phyloP scores from a whole-genome alignment of 1,284 basidiomycete genomes.

The Sanguinoderma infundibulare region DNA sequence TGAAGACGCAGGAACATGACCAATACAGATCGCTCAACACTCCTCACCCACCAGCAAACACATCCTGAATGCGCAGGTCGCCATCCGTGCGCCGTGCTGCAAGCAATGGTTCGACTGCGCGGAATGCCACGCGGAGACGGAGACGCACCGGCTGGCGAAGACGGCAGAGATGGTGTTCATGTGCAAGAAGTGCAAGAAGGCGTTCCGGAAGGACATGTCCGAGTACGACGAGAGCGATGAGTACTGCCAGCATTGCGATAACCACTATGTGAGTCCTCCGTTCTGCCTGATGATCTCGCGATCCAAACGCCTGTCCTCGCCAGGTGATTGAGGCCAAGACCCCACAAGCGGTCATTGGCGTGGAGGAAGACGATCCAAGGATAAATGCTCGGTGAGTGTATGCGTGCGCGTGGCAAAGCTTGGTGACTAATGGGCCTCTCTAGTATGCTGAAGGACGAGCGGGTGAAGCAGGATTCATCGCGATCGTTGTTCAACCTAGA shows the following conservation, averaged over 20 bases:
- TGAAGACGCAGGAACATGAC: not conserved
- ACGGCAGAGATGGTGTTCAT: conserved; percentile 92
- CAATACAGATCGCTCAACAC: not conserved
- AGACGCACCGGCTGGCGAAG: conserved; percentile 77
- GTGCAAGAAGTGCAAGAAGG: conserved; percentile 98
- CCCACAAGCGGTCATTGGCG: conserved; percentile 81
- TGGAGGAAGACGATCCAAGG: conserved; percentile 91
- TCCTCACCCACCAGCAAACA: conserved; percentile 70
- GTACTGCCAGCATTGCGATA: conserved; percentile 97
- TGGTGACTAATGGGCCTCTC: not conserved
- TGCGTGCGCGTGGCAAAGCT: not conserved
- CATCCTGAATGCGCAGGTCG: conserved; percentile 90
- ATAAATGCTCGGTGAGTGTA: conserved; percentile 79
- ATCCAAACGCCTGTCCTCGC: not conserved
- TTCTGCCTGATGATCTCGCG: not conserved
- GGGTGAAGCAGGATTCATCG: conserved; percentile 53
- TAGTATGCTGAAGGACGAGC: conserved; percentile 77
- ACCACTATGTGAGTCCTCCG: conserved; percentile 84
- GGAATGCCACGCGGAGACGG: conserved; percentile 88
- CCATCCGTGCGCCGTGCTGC: conserved; percentile 94
- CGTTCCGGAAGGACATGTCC: conserved; percentile 93
- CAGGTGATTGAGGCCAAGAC: conserved; percentile 95
- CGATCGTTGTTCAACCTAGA: conserved; percentile 55
- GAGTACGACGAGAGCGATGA: conserved; percentile 95
- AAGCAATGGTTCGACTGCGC: conserved; percentile 96